Evolutionary conservation across 2,329 filamentous ascomycete species (phyloP).

Genomic region (Graphilbum sp.): DNA sequence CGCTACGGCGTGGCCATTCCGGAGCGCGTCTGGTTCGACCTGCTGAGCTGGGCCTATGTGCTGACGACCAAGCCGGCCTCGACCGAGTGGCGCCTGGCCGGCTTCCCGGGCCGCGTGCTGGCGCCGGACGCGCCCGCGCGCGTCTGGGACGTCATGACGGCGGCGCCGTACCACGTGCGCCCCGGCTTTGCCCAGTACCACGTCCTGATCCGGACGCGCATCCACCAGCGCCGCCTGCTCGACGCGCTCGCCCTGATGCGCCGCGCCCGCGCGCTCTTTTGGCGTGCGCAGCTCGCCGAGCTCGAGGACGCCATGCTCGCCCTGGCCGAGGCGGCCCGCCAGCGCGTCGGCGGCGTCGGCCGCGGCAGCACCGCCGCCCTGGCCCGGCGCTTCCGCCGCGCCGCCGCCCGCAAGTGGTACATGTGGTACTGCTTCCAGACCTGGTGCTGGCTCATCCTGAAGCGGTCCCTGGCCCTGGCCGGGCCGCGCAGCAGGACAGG

Average conservation of each 20-base stretch:
- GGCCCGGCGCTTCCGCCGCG: conserved; percentile 10
- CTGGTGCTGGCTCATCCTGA: conserved; percentile 14
- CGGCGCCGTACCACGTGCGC: conserved; percentile 35
- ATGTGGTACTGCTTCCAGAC: conserved; percentile 17
- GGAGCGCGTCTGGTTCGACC: conserved; percentile 42
- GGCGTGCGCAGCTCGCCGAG: conserved; percentile 8
- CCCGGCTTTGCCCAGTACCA: conserved; percentile 42
- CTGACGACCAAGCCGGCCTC: conserved; percentile 23
- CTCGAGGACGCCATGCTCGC: conserved; percentile 11
- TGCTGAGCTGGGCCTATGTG: conserved; percentile 52
- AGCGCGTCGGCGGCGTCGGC: conserved; percentile 9
- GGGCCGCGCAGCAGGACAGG: no score
- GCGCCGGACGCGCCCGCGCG: conserved; percentile 20
- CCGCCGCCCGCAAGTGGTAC: conserved; percentile 14
- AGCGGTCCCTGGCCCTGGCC: no score
- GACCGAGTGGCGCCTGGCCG: conserved; percentile 20
- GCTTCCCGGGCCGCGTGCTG: conserved; percentile 18
- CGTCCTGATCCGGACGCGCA: conserved; percentile 21
- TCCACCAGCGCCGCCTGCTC: conserved; percentile 10
- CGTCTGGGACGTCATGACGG: conserved; percentile 44
- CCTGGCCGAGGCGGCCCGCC: conserved; percentile 12
- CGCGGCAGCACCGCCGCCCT: conserved; percentile 1
- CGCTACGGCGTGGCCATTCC: conserved; percentile 42
- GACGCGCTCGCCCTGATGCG: conserved; percentile 14
- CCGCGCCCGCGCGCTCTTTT: conserved; percentile 14